phyloP scores from a whole-genome alignment of 2,329 filamentous ascomycete genomes.

The Byssoonygena ceratinophila region DNA sequence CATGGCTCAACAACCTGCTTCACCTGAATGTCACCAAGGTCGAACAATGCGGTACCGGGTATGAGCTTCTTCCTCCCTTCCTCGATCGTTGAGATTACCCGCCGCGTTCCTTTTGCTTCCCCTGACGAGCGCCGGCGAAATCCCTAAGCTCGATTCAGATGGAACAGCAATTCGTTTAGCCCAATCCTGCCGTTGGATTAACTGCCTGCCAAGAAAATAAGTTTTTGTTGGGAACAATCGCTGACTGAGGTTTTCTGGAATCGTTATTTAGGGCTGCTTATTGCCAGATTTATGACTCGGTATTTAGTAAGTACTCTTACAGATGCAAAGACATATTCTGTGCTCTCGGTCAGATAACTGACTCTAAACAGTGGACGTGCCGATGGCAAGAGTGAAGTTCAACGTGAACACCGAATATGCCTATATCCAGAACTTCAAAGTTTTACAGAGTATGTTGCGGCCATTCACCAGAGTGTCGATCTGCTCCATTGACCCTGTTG shows the following conservation, averaged over 20 bases:
- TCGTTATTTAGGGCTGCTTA: constrained; percentile 61
- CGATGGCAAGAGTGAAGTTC: constrained; percentile 95
- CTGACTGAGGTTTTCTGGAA: constrained; percentile 10
- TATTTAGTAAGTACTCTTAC: constrained; percentile 56
- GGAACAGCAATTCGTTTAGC: no score
- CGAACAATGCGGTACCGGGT: constrained; percentile 98
- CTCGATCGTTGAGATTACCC: no score
- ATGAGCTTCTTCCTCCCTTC: constrained; percentile 31
- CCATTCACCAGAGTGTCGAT: neutral
- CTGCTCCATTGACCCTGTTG: neutral
- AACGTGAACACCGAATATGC: constrained; percentile 95
- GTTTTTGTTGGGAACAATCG: neutral
- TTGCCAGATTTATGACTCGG: constrained; percentile 97
- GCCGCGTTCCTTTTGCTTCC: no score
- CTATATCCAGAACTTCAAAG: constrained; percentile 97
- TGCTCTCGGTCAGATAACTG: neutral
- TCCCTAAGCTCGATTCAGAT: neutral
- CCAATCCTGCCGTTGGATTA: no score
- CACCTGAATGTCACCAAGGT: constrained; percentile 98
- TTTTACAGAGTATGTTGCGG: constrained; percentile 70
- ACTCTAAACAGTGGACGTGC: constrained; percentile 58
- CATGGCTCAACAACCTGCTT: constrained; percentile 94
- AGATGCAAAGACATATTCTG: neutral
- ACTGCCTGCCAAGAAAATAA: no score
- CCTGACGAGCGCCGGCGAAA: neutral